Percentiles rank a stretch among this genome's conserved stretches.
Conservation (phyloP, 441 rosid species). For the Arabidopsis hybrid region DNA sequence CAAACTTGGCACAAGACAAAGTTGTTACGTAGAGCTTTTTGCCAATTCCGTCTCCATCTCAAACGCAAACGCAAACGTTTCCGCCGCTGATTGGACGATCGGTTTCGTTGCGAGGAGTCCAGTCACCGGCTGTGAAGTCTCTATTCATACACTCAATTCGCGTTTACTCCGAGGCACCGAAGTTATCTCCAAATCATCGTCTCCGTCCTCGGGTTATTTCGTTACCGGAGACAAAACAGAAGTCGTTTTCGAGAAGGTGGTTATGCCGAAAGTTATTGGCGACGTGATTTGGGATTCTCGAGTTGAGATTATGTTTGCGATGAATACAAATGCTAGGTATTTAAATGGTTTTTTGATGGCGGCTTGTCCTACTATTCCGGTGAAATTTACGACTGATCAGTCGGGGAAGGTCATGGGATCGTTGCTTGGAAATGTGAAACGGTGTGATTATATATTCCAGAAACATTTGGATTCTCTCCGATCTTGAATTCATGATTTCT, state of each 20-base stretch:
- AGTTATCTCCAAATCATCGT: slow-evolving; percentile 2
- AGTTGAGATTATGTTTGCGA: slow-evolving; percentile 19
- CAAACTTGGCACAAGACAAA: background rate
- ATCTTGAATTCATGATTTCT: background rate
- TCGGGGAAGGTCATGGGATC: slow-evolving; percentile 18
- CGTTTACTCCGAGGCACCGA: slow-evolving; percentile 21
- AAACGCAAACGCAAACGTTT: slow-evolving; percentile 23
- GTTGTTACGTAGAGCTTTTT: slow-evolving; percentile 31
- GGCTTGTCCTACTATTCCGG: slow-evolving; percentile 28
- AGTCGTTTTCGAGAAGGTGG: slow-evolving; percentile 11
- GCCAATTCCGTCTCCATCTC: slow-evolving; percentile 28
- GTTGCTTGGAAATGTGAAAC: slow-evolving; percentile 32
- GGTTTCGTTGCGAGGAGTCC: slow-evolving; percentile 21
- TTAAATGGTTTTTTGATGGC: background rate
- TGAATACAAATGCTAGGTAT: background rate
- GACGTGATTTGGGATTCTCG: slow-evolving; percentile 30
- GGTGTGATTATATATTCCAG: slow-evolving; percentile 24
- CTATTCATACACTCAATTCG: slow-evolving; percentile 17
- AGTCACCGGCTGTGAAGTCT: slow-evolving; percentile 14
- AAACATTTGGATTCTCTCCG: background rate
- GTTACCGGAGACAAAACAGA: background rate
- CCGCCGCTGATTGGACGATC: slow-evolving; percentile 35
- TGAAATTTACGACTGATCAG: slow-evolving; percentile 22
- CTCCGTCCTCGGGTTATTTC: background rate
- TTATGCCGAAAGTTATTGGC: background rate